A percentile compares a stretch with the other conserved stretches of the same genome.
phyloP scores from a whole-genome alignment of 768 basidiomycete genomes.

The Mycena galopus region DNA sequence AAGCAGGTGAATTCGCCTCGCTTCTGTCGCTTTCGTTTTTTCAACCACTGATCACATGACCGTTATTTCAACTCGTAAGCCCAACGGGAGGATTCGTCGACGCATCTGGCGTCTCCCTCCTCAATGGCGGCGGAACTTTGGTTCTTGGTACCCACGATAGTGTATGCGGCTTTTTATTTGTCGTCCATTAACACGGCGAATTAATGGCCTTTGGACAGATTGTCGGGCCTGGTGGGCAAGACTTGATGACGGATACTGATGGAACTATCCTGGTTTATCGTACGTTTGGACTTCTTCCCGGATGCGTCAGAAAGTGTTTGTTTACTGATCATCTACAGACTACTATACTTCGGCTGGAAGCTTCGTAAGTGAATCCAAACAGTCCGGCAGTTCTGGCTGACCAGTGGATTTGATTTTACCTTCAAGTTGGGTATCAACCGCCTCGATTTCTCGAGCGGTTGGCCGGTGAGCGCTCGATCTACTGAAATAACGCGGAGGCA shows the following conservation, averaged over 20 bases:
- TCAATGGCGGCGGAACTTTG: conserved; percentile 67
- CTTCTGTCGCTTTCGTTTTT: neutral
- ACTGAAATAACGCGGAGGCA: neutral
- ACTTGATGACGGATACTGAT: conserved; percentile 59
- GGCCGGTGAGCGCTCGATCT: conserved; percentile 54
- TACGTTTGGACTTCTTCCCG: neutral
- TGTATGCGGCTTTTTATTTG: conserved; percentile 40
- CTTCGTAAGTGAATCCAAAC: conserved; percentile 48
- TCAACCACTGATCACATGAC: conserved; percentile 17
- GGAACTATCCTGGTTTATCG: conserved; percentile 62
- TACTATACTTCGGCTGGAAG: conserved; percentile 63
- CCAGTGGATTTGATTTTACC: neutral
- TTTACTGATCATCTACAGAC: conserved; percentile 33
- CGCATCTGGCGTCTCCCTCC: conserved; percentile 57
- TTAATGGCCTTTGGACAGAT: conserved; percentile 46
- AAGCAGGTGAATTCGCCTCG: conserved; percentile 52
- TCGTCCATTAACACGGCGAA: neutral
- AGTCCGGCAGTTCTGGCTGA: neutral
- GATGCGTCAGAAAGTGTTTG: too few relatives aligned
- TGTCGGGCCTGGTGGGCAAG: conserved; percentile 68
- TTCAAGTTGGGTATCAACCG: conserved; percentile 60
- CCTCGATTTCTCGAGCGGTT: conserved; percentile 62
- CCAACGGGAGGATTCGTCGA: conserved; percentile 54
- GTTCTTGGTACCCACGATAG: conserved; percentile 60
- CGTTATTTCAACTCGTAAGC: neutral